Evolutionary conservation across 2,329 filamentous ascomycete genomes (phyloP).

Genomic region (Fusarium mangiferae): DNA sequence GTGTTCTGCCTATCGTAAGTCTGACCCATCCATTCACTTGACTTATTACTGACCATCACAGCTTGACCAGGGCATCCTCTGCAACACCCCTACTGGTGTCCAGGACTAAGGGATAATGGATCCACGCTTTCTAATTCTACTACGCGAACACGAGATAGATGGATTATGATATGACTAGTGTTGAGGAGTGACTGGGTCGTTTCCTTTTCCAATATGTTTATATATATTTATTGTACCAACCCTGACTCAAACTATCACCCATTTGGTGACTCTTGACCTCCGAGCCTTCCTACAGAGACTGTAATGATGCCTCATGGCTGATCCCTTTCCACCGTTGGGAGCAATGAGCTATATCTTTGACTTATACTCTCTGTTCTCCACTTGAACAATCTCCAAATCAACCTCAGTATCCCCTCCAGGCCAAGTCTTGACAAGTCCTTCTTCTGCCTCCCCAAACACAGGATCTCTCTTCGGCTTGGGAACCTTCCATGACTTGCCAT

Average conservation of each 20-base stretch:
- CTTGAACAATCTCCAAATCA: background rate
- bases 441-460: constrained; percentile 16
- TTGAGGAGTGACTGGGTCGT: background rate
- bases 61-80: constrained; percentile 50
- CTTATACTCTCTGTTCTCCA: constrained; percentile 6
- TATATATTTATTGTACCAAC: background rate
- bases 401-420: constrained; percentile 5
- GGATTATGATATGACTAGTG: background rate
- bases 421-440: constrained; percentile 25
- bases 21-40: rapidly evolving
- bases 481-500: constrained; percentile 35
- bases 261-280: rapidly evolving
- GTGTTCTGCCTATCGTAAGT: constrained; percentile 59
- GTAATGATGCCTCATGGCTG: rapidly evolving
- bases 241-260: rapidly evolving
- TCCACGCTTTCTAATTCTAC: background rate
- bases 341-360: background rate
- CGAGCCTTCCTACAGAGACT: background rate
- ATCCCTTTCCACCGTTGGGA: rapidly evolving
- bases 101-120: constrained; percentile 28
- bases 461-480: constrained; percentile 31
- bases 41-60: background rate
- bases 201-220: background rate
- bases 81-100: constrained; percentile 49
- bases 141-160: constrained; percentile 1